Conservation (phyloP, 2,329 filamentous ascomycete species). For the Colletotrichum tofieldiae region DNA sequence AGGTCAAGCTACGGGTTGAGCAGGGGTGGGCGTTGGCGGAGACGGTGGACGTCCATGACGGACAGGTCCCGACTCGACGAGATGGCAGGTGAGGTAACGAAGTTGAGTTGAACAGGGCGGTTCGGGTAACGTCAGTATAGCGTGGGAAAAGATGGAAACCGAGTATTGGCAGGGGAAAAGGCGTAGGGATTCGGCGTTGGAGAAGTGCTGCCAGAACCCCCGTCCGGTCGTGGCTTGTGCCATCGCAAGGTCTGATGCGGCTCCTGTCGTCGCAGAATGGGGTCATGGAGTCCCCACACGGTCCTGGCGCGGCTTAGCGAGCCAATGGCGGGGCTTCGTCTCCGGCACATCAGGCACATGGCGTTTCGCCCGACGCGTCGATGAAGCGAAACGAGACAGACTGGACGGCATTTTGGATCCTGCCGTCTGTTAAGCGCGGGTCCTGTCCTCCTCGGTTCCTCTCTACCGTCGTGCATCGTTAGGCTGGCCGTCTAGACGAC, state of each 20-base stretch:
- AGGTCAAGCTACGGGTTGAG: background rate
- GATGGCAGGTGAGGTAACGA: conserved; percentile 35
- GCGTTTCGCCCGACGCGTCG: conserved; percentile 57
- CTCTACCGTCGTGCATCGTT: background rate
- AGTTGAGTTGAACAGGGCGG: conserved; percentile 39
- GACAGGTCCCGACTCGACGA: conserved; percentile 30
- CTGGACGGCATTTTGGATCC: conserved; percentile 28
- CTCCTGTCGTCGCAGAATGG: conserved; percentile 54
- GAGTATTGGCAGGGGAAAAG: conserved; percentile 3
- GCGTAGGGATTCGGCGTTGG: conserved; percentile 1
- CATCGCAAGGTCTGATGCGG: conserved; percentile 48
- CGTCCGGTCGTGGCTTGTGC: conserved; percentile 12
- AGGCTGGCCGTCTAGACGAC: conserved; percentile 14
- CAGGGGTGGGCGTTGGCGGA: conserved; percentile 18
- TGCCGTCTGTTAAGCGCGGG: conserved; percentile 32
- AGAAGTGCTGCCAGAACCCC: conserved; percentile 13
- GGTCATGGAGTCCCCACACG: conserved; percentile 44
- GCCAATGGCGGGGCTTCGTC: conserved; percentile 46
- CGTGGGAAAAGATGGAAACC: background rate
- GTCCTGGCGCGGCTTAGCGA: conserved; percentile 38
- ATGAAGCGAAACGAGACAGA: conserved; percentile 56
- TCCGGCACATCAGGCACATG: conserved; percentile 51
- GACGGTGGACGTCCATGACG: conserved; percentile 26
- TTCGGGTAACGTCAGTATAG: conserved; percentile 20
- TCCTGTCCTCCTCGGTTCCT: background rate